These are phyloP conservation scores for Sugiyamaella americana DNA, from an alignment of 805 yeast species.

Conservation along the genomic window DNA sequence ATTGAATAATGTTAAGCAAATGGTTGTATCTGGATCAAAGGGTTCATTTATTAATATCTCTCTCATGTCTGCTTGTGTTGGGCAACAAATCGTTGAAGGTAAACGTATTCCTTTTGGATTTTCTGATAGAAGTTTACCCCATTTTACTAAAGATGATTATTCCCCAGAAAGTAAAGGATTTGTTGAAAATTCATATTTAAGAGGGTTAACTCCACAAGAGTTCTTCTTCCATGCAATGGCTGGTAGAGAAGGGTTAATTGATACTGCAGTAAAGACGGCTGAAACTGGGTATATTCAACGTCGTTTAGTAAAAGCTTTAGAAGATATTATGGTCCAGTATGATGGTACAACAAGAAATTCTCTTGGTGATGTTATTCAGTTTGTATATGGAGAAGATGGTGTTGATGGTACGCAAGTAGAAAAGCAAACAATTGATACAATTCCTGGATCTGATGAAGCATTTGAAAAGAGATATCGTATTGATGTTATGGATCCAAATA, in stretches of 20 bases:
- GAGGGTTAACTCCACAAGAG: conserved; percentile 98
- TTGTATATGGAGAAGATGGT: conserved; percentile 98
- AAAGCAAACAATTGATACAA: conserved; percentile 89
- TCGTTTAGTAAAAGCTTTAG: conserved; percentile 93
- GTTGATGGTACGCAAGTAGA: conserved; percentile 97
- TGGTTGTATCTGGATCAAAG: conserved; percentile 98
- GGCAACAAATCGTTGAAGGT: conserved; percentile 99
- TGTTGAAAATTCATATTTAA: conserved; percentile 91
- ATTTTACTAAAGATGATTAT: conserved; percentile 96
- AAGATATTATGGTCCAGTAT: conserved; percentile 95
- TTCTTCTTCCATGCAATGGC: conserved; percentile 99
- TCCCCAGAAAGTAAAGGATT: conserved; percentile 98
- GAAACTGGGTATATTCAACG: conserved; percentile 98
- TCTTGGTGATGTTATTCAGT: conserved; percentile 91
- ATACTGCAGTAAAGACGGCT: conserved; percentile 98
- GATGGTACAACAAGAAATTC: conserved; percentile 99
- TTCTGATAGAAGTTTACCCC: conserved; percentile 93
- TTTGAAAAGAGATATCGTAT: conserved; percentile 82
- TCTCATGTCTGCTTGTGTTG: conserved; percentile 99
- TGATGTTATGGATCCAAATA: conserved; percentile 67
- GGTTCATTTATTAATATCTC: conserved; percentile 99
- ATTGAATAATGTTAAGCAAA: conserved; percentile 92
- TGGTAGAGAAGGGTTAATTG: conserved; percentile 99
- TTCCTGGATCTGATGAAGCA: conserved; percentile 82
- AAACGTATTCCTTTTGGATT: conserved; percentile 98